phyloP scores from a whole-genome alignment of 169 alveolate species.

The Perkinsus marinus region DNA sequence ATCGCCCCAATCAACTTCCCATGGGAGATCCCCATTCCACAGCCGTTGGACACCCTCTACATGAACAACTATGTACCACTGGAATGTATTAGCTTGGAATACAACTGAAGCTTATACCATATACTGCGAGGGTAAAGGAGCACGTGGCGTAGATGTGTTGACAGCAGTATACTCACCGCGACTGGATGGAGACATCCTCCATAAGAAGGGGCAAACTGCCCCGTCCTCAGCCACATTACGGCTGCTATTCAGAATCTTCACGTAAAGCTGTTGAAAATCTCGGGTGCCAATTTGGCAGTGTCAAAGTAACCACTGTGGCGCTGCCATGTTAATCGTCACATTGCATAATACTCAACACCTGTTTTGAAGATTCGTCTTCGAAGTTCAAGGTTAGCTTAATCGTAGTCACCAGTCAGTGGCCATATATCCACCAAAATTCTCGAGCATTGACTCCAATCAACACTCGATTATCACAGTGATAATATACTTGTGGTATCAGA shows the following conservation, averaged over 20 bases:
- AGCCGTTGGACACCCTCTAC: conserved; percentile 47
- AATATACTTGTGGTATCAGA: too few relatives aligned
- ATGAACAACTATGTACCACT: conserved; percentile 48
- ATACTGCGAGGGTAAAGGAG: conserved; percentile 3
- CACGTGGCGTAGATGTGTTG: conserved; percentile 68
- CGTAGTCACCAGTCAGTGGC: too few relatives aligned
- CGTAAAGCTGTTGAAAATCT: conserved; percentile 35
- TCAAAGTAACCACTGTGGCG: too few relatives aligned
- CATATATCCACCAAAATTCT: too few relatives aligned
- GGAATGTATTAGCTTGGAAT: conserved; percentile 13
- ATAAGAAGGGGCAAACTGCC: conserved; percentile 48
- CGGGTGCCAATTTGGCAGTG: conserved; percentile 60
- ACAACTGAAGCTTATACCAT: conserved; percentile 10
- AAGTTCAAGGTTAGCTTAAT: too few relatives aligned
- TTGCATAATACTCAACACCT: too few relatives aligned
- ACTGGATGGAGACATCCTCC: conserved; percentile 59
- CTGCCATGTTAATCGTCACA: too few relatives aligned
- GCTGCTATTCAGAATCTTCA: conserved; percentile 41
- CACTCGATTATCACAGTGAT: too few relatives aligned
- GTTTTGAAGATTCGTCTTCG: too few relatives aligned
- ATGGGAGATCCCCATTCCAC: conserved; percentile 49
- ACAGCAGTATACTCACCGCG: conserved; percentile 58
- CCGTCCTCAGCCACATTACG: conserved; percentile 59
- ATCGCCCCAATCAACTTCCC: conserved; percentile 24
- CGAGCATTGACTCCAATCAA: too few relatives aligned